Evolutionary conservation across 768 basidiomycete genomes (phyloP).

Genomic region (Boletus coccyginus): DNA sequence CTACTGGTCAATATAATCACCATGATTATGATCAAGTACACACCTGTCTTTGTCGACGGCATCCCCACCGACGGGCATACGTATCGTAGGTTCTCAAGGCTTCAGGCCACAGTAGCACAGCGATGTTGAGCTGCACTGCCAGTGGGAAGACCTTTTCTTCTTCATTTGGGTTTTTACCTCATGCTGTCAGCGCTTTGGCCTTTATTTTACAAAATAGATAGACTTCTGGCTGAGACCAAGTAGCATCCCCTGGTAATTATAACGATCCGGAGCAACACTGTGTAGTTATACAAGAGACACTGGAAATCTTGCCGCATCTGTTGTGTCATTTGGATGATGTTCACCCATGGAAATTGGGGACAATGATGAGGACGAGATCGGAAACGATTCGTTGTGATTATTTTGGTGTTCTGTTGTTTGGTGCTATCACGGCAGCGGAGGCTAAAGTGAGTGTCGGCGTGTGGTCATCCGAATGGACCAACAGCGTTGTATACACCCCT

Average conservation of each 20-base stretch:
- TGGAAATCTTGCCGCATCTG: no score
- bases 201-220: no score
- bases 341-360: not conserved
- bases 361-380: not conserved
- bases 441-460: not conserved
- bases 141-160: not conserved
- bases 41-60: not conserved
- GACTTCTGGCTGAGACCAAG: no score
- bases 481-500: conserved; percentile 1
- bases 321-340: no score
- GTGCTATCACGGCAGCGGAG: not conserved
- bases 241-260: no score
- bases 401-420: not conserved
- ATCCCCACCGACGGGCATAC: not conserved
- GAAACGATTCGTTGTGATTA: not conserved
- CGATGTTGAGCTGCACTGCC: no score
- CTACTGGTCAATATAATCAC: not conserved
- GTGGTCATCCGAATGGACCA: conserved; percentile 3
- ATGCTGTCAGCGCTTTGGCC: not conserved
- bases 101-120: no score
- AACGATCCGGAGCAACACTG: no score
- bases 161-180: not conserved
- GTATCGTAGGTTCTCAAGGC: not conserved
- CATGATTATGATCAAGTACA: not conserved
- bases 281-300: no score